Conservation (phyloP, 148 eudicot species). For the Arctostaphylos glauca region DNA sequence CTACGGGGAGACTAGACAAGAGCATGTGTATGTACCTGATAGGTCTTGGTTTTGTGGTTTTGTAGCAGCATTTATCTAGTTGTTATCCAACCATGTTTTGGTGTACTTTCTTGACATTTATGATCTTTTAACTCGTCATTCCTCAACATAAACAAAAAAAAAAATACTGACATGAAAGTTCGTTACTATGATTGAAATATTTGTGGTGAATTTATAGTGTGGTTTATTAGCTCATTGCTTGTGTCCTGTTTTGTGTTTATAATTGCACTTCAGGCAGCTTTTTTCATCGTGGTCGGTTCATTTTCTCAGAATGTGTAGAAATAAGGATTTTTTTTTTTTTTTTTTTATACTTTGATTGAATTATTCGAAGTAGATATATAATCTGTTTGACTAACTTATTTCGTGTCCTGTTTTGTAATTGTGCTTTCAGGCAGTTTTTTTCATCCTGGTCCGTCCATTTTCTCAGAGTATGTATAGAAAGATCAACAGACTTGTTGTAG, state of each 20-base stretch:
- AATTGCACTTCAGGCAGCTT: constrained; percentile 47
- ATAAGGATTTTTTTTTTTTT: no score
- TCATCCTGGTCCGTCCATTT: constrained; percentile 57
- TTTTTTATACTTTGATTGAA: no score
- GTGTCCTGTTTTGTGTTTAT: background rate
- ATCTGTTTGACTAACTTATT: background rate
- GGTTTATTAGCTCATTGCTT: background rate
- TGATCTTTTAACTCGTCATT: no score
- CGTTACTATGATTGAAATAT: no score
- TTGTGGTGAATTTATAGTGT: background rate
- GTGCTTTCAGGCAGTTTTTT: constrained; percentile 54
- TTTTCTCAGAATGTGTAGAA: constrained; percentile 40
- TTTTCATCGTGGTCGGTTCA: constrained; percentile 56
- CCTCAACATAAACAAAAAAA: no score
- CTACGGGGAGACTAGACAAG: no score
- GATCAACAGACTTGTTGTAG: constrained; percentile 55
- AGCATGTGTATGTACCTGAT: no score
- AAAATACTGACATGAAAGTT: no score
- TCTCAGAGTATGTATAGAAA: constrained; percentile 53
- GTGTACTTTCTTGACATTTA: no score
- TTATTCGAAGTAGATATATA: background rate
- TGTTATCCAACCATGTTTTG: no score
- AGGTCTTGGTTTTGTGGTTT: no score
- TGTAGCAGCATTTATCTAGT: no score
- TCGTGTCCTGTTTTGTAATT: background rate